Percentiles rank a stretch among this genome's conserved stretches.
Conservation (phyloP, 2,329 filamentous ascomycete genomes). For the Aspergillus awamori region DNA sequence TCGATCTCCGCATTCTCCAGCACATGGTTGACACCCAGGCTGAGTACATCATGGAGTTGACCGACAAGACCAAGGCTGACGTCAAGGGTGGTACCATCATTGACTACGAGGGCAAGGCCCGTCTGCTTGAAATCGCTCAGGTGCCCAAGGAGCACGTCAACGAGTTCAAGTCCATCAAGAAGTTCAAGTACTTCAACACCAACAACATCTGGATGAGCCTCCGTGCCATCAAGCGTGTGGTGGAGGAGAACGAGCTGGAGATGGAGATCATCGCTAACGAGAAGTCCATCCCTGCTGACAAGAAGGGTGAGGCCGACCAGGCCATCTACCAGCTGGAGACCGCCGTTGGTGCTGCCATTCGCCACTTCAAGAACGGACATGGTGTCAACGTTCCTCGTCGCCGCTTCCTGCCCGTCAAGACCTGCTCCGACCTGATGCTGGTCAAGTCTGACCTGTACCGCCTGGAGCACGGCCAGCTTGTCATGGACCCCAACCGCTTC, state of each 20-base stretch:
- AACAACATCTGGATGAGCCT: constrained; percentile 99
- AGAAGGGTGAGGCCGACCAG: constrained; percentile 98
- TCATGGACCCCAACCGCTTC: constrained; percentile 96
- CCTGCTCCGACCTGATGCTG: constrained; percentile 98
- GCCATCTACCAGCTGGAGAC: constrained; percentile 98
- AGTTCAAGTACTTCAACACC: constrained; percentile 99
- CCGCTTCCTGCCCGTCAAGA: constrained; percentile 99
- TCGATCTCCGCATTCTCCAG: constrained; percentile 96
- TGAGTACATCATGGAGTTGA: constrained; percentile 99
- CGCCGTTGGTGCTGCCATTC: constrained; percentile 95
- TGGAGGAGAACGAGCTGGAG: constrained; percentile 96
- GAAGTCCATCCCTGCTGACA: constrained; percentile 97
- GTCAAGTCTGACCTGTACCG: constrained; percentile 99
- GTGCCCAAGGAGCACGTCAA: constrained; percentile 99
- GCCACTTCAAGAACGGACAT: constrained; percentile 97
- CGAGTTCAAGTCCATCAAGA: constrained; percentile 99
- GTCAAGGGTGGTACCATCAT: constrained; percentile 99
- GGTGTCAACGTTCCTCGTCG: constrained; percentile 97
- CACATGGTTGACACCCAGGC: constrained; percentile 98
- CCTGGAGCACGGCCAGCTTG: constrained; percentile 94
- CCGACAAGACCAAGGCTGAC: constrained; percentile 99
- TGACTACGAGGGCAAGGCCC: constrained; percentile 95
- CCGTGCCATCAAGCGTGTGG: constrained; percentile 95
- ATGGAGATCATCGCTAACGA: constrained; percentile 99
- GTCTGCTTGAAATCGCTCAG: constrained; percentile 97